Evolutionary conservation across 2,329 filamentous ascomycete genomes (phyloP), one percentile per base, ranked within the genome.

Genomic region (Biscogniauxia mediterranea): DNA sequence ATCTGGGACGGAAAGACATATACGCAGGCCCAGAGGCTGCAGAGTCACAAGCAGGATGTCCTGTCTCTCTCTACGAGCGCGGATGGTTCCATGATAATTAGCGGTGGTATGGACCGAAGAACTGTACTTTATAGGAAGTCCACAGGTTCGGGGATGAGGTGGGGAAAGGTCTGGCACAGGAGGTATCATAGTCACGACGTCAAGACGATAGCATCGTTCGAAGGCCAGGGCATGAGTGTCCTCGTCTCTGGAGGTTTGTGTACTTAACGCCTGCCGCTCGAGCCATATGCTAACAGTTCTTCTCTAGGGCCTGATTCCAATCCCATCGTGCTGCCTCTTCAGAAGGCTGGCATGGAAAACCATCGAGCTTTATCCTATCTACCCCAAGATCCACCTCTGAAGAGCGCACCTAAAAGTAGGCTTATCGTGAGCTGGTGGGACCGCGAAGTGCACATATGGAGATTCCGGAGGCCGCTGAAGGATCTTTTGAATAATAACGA

Each of bases 1-100:
- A 91, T 98, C 72, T 99, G 93, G 90, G 92, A 96, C 73, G 92
- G 92, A 59, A 93, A 91, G 78, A 96, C 92, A 57, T 97, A 94
- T 75, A 93, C 93, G 4, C 87, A 97, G 69, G 84, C 87, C 42
- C 95, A 99, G 73, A 85, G 93, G 56, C 86, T 99, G 58, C 89
- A 93, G 71, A 88, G 89, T 25, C 95, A 99, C 73, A 88, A 92
- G 67, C 92, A 94, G 52, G 95, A 99, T 76, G 89, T 97, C 4
- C 81, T 99, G 62, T 94, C 93, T 72, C 82, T 99, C n/a, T 89
- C 92, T 2, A 85, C 88, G 28, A 96, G 90, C 70, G 82, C 85
- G 5, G 91, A 97, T 71, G 94, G 94, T 17, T 86, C 86, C 20
- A 87, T 88, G 20, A 90, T 99, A 20, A 83, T 97, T 69, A 97